Conservation (phyloP, 78 protist genomes). For the Corallochytrium limacisporum region DNA sequence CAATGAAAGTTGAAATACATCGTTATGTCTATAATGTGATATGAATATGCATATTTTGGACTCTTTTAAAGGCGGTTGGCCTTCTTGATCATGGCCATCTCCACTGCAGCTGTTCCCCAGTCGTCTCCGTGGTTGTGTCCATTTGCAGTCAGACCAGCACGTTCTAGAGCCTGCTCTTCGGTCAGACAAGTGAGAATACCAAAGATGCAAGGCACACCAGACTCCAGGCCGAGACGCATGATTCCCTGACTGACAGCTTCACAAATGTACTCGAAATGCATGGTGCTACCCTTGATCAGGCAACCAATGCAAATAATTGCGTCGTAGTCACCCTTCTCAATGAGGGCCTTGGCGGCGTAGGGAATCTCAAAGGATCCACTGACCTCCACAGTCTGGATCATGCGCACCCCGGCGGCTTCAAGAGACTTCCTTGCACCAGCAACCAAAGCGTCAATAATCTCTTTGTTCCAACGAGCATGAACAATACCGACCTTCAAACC, state of each 20-base stretch:
- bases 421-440: conserved; percentile 12
- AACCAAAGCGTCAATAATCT: neutral
- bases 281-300: conserved; percentile 38
- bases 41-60: too few relatives aligned
- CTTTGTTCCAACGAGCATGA: conserved; percentile 34
- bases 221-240: conserved; percentile 11
- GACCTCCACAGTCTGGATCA: conserved; percentile 13
- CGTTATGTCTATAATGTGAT: too few relatives aligned
- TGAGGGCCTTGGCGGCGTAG: conserved; percentile 20
- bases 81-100: conserved; percentile 15
- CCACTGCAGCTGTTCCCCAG: conserved; percentile 40
- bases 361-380: conserved; percentile 54
- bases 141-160: conserved; percentile 13
- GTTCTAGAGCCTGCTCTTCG: conserved; percentile 25
- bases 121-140: conserved; percentile 28
- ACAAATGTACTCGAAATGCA: conserved; percentile 49
- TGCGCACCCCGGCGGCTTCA: neutral
- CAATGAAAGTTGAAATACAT: too few relatives aligned
- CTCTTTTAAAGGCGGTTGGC: too few relatives aligned
- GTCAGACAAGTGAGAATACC: conserved; percentile 29
- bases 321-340: neutral
- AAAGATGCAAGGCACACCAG: conserved; percentile 21
- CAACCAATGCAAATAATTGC: conserved; percentile 34
- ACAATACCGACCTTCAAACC: conserved; percentile 21
- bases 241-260: conserved; percentile 23